Conservation (phyloP, 345 rosid genomes). For the Raphanus raphanistrum region DNA sequence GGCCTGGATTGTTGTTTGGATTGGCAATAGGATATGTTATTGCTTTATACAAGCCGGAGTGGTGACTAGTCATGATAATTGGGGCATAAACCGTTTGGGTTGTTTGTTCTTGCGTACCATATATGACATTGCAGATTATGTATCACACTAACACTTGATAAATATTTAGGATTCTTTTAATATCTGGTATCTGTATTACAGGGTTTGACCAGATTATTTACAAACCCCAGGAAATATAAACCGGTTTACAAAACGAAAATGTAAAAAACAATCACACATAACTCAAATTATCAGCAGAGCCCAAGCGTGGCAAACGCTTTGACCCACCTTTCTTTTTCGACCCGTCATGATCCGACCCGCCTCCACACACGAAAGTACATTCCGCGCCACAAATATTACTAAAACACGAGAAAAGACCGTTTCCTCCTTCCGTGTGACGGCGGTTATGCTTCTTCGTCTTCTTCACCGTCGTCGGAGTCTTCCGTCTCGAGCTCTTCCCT, state of each 20-base stretch:
- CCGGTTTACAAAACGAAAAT: neutral
- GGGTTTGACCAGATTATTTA: neutral
- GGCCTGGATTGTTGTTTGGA: constrained; percentile 15
- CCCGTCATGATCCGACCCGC: constrained; percentile 30
- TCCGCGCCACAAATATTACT: constrained; percentile 67
- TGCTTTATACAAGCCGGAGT: neutral
- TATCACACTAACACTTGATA: neutral
- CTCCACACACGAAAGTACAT: constrained; percentile 69
- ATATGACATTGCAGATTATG: neutral
- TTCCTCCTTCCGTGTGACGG: constrained; percentile 45
- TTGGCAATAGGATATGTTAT: constrained; percentile 10
- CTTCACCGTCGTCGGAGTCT: constrained; percentile 26
- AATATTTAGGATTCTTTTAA: neutral
- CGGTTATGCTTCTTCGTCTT: constrained; percentile 30
- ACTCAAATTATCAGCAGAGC: constrained; percentile 38
- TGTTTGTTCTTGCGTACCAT: neutral
- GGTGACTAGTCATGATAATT: neutral
- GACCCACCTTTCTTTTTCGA: constrained; percentile 31
- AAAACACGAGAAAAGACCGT: constrained; percentile 65
- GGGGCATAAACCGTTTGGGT: neutral
- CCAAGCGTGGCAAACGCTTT: constrained; percentile 27
- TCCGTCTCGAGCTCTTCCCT: constrained; percentile 31
- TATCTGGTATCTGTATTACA: no score
- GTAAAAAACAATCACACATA: constrained; percentile 23
- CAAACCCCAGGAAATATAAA: neutral